phyloP scores from a whole-genome alignment of 352 stramenopile species.

The Phytophthora kernoviae region DNA sequence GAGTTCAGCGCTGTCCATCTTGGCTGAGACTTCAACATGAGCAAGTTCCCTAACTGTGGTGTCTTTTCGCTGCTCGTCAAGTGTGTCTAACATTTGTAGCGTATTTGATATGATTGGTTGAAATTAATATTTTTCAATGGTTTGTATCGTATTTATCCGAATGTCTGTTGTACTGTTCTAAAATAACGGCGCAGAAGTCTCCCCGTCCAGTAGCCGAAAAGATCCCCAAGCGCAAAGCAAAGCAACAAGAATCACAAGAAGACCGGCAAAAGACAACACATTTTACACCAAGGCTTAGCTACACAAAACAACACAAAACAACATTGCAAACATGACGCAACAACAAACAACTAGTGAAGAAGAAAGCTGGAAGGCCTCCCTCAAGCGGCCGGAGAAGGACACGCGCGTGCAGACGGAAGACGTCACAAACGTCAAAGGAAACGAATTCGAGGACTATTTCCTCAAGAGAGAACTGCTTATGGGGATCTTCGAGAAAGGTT shows the following conservation, averaged over 20 bases:
- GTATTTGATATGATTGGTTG: background rate
- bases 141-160: background rate
- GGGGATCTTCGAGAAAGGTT: conserved; percentile 99
- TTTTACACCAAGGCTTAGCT: too few species aligned
- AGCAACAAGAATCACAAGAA: background rate
- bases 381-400: conserved; percentile 87
- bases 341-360: conserved; percentile 35
- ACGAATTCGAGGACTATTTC: conserved; percentile 99
- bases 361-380: conserved; percentile 74
- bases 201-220: conserved; percentile 1
- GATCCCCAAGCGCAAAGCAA: background rate
- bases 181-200: background rate
- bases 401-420: conserved; percentile 94
- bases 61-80: background rate
- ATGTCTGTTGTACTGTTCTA: background rate
- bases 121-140: background rate
- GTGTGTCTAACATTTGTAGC: background rate
- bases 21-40: conserved; percentile 1
- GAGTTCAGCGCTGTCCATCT: too few species aligned
- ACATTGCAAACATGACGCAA: conserved; percentile 27
- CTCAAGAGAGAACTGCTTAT: conserved; percentile 99
- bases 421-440: conserved; percentile 99
- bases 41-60: background rate
- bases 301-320: conserved; percentile 11
- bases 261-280: too few species aligned